phyloP scores from a whole-genome alignment of 495 filamentous ascomycete genomes.

The Neurospora tetrasperma region DNA sequence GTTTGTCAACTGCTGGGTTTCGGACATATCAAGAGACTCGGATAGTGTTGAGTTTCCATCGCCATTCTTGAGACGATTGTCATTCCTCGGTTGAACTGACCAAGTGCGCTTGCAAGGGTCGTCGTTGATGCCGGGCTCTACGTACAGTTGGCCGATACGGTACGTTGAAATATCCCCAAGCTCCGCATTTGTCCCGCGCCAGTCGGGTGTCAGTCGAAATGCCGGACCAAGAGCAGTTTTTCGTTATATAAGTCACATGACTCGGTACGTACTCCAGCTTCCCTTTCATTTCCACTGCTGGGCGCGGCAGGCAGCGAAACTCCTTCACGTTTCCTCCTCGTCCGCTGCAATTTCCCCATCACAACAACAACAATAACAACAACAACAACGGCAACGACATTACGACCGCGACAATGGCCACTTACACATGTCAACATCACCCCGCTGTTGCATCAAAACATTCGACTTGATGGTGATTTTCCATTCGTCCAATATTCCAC shows the following conservation, averaged over 20 bases:
- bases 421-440: background rate
- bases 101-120: background rate
- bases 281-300: background rate
- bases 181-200: background rate
- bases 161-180: background rate
- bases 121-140: background rate
- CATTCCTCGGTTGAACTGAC: background rate
- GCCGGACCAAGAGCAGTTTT: background rate
- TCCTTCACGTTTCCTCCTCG: background rate
- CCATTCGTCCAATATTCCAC: background rate
- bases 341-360: background rate
- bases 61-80: background rate
- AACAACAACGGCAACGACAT: background rate
- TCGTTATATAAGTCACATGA: background rate
- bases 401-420: background rate
- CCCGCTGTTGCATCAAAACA: background rate
- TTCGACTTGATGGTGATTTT: background rate
- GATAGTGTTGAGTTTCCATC: background rate
- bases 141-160: background rate
- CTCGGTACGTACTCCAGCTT: background rate
- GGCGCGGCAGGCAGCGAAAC: background rate
- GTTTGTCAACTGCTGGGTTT: background rate
- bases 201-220: background rate
- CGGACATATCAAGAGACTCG: background rate
- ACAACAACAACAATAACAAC: background rate